Percentiles rank a stretch among this genome's conserved stretches.
Conservation (phyloP, 2,329 filamentous ascomycete genomes). For the Botrytis deweyae region DNA sequence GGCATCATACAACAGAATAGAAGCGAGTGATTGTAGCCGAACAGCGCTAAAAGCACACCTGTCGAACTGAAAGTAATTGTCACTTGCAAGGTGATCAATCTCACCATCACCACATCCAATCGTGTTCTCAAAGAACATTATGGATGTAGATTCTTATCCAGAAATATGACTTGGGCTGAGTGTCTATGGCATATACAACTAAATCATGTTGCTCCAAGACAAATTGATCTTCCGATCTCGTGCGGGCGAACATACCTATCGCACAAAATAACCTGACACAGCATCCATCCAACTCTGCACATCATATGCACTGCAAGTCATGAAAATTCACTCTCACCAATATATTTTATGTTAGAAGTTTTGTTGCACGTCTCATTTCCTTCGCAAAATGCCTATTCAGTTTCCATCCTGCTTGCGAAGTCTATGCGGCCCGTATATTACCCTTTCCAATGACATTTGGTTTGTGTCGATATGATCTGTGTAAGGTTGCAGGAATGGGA, state of each 20-base stretch:
- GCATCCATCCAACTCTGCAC: background rate
- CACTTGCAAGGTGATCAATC: background rate
- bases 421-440: background rate
- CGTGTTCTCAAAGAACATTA: background rate
- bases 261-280: background rate
- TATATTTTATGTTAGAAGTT: background rate
- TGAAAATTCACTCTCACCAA: background rate
- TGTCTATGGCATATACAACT: background rate
- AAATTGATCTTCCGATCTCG: background rate
- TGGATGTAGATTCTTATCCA: background rate
- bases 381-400: constrained; percentile 19
- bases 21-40: background rate
- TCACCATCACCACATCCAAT: background rate
- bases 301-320: background rate
- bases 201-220: background rate
- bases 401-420: background rate
- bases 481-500: background rate
- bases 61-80: background rate
- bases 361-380: constrained; percentile 17
- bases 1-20: background rate
- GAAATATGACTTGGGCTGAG: background rate
- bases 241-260: background rate
- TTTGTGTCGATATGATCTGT: background rate
- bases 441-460: background rate
- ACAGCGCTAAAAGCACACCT: background rate